Evolutionary conservation across 2,329 filamentous ascomycete genomes (phyloP).

Genomic region (Microsporum ferrugineum): DNA sequence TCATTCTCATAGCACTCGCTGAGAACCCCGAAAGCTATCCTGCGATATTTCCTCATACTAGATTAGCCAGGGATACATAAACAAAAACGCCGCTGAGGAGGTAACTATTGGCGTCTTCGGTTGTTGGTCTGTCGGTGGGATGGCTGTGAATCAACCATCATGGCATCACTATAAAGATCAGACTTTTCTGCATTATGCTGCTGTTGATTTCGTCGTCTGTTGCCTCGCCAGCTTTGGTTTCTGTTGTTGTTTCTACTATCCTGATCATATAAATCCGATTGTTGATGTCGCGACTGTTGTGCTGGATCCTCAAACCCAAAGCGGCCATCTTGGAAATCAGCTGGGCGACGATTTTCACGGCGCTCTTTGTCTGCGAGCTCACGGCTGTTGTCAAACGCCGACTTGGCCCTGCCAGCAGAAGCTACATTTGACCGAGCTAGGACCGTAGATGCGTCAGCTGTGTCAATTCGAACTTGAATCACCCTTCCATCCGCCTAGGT

Average conservation of each 20-base stretch:
- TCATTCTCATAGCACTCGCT: background rate
- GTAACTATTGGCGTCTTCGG: background rate
- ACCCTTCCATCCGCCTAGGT: slow-evolving; percentile 48
- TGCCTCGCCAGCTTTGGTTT: slow-evolving; percentile 10
- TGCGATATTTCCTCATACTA: background rate
- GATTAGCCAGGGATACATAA: background rate
- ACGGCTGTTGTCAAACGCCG: slow-evolving; percentile 26
- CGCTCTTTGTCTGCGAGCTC: slow-evolving; percentile 33
- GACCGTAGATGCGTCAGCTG: slow-evolving; percentile 7
- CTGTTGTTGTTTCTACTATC: slow-evolving; percentile 7
- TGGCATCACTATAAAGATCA: slow-evolving; percentile 30
- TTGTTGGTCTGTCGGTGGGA: background rate
- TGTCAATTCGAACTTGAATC: slow-evolving; percentile 46
- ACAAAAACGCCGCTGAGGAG: too few relatives aligned
- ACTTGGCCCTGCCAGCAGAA: slow-evolving; percentile 13
- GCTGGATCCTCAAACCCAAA: slow-evolving; percentile 26
- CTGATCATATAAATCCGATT: background rate
- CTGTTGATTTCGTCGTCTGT: slow-evolving; percentile 7
- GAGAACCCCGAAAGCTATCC: background rate
- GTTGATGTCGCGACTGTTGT: slow-evolving; percentile 5
- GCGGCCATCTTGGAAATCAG: slow-evolving; percentile 29
- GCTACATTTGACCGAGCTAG: slow-evolving; percentile 4
- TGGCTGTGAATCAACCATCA: slow-evolving; percentile 27
- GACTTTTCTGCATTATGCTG: slow-evolving; percentile 4
- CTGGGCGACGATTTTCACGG: slow-evolving; percentile 24